Evolutionary conservation across 805 yeast genomes (phyloP).

Genomic region (Tetrapisispora iriomotensis): DNA sequence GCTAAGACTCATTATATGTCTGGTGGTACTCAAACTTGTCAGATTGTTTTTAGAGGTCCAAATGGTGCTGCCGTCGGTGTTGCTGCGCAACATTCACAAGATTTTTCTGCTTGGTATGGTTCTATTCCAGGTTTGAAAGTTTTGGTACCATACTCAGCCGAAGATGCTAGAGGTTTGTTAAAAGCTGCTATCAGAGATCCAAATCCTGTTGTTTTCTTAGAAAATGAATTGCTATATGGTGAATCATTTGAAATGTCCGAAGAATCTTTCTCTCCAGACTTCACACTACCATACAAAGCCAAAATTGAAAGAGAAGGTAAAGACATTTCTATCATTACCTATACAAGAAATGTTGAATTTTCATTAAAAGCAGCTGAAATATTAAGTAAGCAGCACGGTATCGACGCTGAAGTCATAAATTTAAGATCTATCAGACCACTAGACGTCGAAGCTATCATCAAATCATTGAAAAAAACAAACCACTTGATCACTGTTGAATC

Average conservation of each 20-base stretch:
- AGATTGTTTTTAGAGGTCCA: slow-evolving; percentile 97
- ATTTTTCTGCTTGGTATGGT: slow-evolving; percentile 96
- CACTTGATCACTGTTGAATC: slow-evolving; percentile 94
- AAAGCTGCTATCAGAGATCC: slow-evolving; percentile 98
- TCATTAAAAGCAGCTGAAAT: slow-evolving; percentile 84
- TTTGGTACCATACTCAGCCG: slow-evolving; percentile 88
- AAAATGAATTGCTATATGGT: slow-evolving; percentile 92
- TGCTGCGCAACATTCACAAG: slow-evolving; percentile 98
- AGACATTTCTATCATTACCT: slow-evolving; percentile 82
- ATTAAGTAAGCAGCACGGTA: slow-evolving; percentile 75
- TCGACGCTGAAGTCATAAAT: slow-evolving; percentile 88
- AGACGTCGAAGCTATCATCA: slow-evolving; percentile 77
- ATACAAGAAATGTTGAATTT: slow-evolving; percentile 82
- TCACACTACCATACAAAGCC: slow-evolving; percentile 85
- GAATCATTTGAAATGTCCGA: slow-evolving; percentile 83
- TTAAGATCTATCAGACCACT: slow-evolving; percentile 95
- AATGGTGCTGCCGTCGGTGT: slow-evolving; percentile 99
- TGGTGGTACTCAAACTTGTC: slow-evolving; percentile 97
- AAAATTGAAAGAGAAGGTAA: slow-evolving; percentile 90
- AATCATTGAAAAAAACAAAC: slow-evolving; percentile 91
- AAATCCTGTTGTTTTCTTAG: slow-evolving; percentile 91
- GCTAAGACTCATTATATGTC: slow-evolving; percentile 99
- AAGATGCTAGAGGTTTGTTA: slow-evolving; percentile 89
- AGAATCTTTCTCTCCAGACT: slow-evolving; percentile 83
- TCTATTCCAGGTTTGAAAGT: slow-evolving; percentile 97